Base-by-base conservation (phyloP, 2,329 filamentous ascomycete species). In the Diaporthe sp. region DNA sequence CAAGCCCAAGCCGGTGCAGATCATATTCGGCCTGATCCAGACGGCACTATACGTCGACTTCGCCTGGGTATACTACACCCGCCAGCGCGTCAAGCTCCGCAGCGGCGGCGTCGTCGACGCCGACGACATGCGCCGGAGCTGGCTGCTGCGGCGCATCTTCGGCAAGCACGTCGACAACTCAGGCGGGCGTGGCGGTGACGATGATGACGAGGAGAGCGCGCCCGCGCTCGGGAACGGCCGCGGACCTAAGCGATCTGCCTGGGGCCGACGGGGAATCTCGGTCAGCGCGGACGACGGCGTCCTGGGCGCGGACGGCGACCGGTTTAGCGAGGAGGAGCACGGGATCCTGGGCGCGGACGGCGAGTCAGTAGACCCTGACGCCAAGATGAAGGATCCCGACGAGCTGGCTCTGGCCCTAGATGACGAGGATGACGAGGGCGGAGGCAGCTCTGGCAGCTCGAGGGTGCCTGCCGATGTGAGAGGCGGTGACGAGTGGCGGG, bases 61-160 rank as follows among this genome's bases (percentile, higher is more conserved):
- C 82, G 95, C 95, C 47, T 98, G 96, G 95, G 95, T 98, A 1
- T 98, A 98, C 87, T 98, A 94, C 86, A 94, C 93, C 15, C 91
- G 96, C 77, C 96, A 98, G 86, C 91, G 96, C 74, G 95, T 98
- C 81, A 98, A 98, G 92, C 92, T 98, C 22, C 91, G 96, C 76
- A 92, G 91, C 78, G 96, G 96, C 58, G 95, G 95, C 9, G 89
- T 98, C 25, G 95, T 98, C 19, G 96, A 98, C 81, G 93, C 93
- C 5, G 96, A 98, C 77, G 96, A 98, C 82, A 87, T 97, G 81
- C 90, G 92, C 77, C 92, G 94, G 73, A 94, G 95, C 77, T 98
- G 95, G 92, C 87, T 98, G 38, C 90, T 98, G 13, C 91, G 91
- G 77, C 91, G 92, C 68, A 92, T 98, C 77, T 92, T 97, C 75